Conservation (phyloP, 1,139 yeast genomes). For the Keqinozyma sinolaborantium region DNA sequence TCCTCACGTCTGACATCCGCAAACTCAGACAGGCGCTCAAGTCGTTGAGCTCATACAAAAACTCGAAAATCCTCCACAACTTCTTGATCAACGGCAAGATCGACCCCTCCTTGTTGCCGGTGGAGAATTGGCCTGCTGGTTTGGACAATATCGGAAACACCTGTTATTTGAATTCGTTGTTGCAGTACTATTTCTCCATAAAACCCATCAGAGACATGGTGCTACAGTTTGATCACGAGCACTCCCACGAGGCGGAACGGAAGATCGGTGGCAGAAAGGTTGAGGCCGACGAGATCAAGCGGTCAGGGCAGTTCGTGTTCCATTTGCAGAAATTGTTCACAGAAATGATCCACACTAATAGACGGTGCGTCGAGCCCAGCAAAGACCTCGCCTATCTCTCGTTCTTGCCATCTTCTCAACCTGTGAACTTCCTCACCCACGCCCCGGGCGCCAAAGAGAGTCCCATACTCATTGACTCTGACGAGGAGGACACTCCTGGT, state of each 20-base stretch:
- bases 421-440: slow-evolving; percentile 49
- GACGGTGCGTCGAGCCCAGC: slow-evolving; percentile 73
- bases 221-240: slow-evolving; percentile 44
- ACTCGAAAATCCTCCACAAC: slow-evolving; percentile 50
- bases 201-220: slow-evolving; percentile 74
- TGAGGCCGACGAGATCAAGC: slow-evolving; percentile 64
- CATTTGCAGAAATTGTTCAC: slow-evolving; percentile 66
- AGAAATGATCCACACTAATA: slow-evolving; percentile 62
- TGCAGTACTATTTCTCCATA: slow-evolving; percentile 86
- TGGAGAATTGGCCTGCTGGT: slow-evolving; percentile 83
- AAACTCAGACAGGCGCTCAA: slow-evolving; percentile 49
- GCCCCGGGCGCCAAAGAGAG: slow-evolving; percentile 4
- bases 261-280: slow-evolving; percentile 86
- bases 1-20: slow-evolving; percentile 36
- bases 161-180: slow-evolving; percentile 83
- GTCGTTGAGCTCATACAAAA: slow-evolving; percentile 42
- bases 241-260: slow-evolving; percentile 30
- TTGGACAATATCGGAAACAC: slow-evolving; percentile 93
- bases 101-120: slow-evolving; percentile 58
- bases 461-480: slow-evolving; percentile 11
- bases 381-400: slow-evolving; percentile 87
- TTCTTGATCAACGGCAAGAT: slow-evolving; percentile 57
- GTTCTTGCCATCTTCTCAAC: slow-evolving; percentile 69
- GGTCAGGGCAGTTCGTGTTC: slow-evolving; percentile 79
- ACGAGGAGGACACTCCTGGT: slow-evolving; percentile 2